Evolutionary conservation across 2,329 filamentous ascomycete species (phyloP).

Genomic region (Chaetomium globosum): DNA sequence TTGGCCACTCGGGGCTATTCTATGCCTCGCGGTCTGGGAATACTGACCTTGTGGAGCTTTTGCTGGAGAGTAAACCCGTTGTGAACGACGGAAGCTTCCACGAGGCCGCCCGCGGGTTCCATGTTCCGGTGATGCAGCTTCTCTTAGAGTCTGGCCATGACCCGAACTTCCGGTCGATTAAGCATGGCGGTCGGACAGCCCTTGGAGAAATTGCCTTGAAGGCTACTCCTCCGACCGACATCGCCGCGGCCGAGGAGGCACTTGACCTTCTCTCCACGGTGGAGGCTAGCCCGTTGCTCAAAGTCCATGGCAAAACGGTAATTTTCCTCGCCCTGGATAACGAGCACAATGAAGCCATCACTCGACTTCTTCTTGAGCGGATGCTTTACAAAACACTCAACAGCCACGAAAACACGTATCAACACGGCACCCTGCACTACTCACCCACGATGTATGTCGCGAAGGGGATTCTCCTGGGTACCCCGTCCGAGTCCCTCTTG

Average conservation of each 20-base stretch:
- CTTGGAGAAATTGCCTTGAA: constrained; percentile 38
- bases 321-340: constrained; percentile 42
- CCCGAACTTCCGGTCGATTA: constrained; percentile 38
- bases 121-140: constrained; percentile 36
- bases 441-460: constrained; percentile 41
- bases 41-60: constrained; percentile 34
- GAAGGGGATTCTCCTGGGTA: constrained; percentile 34
- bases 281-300: constrained; percentile 36
- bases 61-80: constrained; percentile 36
- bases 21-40: constrained; percentile 39
- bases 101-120: constrained; percentile 40
- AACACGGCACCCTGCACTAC: constrained; percentile 36
- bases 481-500: constrained; percentile 26
- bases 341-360: constrained; percentile 35
- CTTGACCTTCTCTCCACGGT: constrained; percentile 36
- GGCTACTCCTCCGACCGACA: constrained; percentile 30
- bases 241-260: constrained; percentile 34
- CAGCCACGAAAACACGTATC: constrained; percentile 38
- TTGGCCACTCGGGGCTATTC: constrained; percentile 38
- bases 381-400: constrained; percentile 37
- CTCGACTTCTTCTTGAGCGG: constrained; percentile 35
- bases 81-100: constrained; percentile 42
- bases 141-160: constrained; percentile 38
- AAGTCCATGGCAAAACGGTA: constrained; percentile 39
- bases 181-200: constrained; percentile 38